Base-by-base conservation (phyloP, 192 early-diverging fungal genomes). In the Podila verticillata region DNA sequence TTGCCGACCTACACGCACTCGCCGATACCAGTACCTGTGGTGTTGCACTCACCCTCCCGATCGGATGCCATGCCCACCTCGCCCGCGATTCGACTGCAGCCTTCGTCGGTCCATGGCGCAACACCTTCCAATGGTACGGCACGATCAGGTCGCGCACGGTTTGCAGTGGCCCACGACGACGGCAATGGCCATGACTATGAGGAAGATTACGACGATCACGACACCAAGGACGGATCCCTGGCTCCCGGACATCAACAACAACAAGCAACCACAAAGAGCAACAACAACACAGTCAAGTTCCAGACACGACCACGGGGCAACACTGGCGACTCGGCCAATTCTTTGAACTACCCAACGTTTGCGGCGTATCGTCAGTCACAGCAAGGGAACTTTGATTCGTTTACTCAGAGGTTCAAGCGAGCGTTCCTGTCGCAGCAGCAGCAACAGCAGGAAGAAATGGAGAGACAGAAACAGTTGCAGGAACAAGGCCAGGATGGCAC, bases 311-410 rank as follows among this genome's bases (percentile, higher is more conserved):
- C 75, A 32, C 34, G 75, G 34, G 75, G 68, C 6, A 66, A 67
- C 49, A 79, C 75, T 6, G 56, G 64, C 4, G 75, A 79, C 15
- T 78, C 74, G 26, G 66, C 68, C 4, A 78, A 61, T 36, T 79
- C 75, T 0, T 7, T 48, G 15, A 59, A 36, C 2, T 79, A 71
- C 69, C 75, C 75, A 51, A 79, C 75, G 1, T 79, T 67, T 67
- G 68, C 69, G 12, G 69, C 49, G 59, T 79, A 79, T 48, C 75
- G 75, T 4, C 75, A 79, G 48, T 57, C 75, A 28, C 75, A 79
- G 32, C 68, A 69, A 8, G 69, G 56, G n/a, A 67, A 57, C 35
- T 71, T 79, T 61, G 75, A 79, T 56, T 64, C 75, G 5, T 66
- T 79, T 35, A 51, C 75, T 19, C 63, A 71, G 59, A 64, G 75